Evolutionary conservation across 345 rosid genomes (phyloP), one percentile per base, ranked within the genome.

Genomic region (Gossypium bickii): DNA sequence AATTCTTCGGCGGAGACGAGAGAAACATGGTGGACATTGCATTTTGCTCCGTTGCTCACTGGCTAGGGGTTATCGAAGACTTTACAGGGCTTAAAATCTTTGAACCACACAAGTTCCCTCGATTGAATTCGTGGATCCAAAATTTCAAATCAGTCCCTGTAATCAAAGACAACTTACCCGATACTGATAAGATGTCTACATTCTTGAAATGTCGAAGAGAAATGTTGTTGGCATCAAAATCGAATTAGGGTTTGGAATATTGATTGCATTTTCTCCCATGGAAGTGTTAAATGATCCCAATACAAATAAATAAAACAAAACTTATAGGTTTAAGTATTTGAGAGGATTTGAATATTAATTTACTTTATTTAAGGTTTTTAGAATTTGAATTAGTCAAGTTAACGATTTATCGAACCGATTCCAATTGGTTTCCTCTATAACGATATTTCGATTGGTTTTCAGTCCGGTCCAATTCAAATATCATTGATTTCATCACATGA

Each of bases 21-120:
- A 51, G 78, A 13, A 56, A 62, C 12, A 53, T 74, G 44, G 79
- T 71, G 34, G 81, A 81, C 67, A 51, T 78, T 1, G 77, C 81
- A 20, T 81, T 81, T 27, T 61, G 77, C 24, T 1, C 1, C 0
- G 41, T 72, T 27, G 62, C 29, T 52, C 22, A 75, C 11, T 78
- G 81, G 81, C 13, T 78, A 0, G 72, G 11, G 16, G 41, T 48
- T 3, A 3, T 67, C 13, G 43, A 67, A 48, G 57, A 48, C 1
- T 20, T 15, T 0, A 12, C 5, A 8, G 12, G 49, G 8, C 15
- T 69, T 0, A 70, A 58, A 47, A 9, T 74, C 5, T 5, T 59
- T 27, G 71, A 71, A 15, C 17, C 72, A 5, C 4, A 66, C 20
- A 75, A 60, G 52, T 65, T 81, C 38, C 79, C 81, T 48, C 58